These are phyloP conservation scores for Mycena galericulata DNA, from an alignment of 768 basidiomycete genomes.

Conservation along the genomic window DNA sequence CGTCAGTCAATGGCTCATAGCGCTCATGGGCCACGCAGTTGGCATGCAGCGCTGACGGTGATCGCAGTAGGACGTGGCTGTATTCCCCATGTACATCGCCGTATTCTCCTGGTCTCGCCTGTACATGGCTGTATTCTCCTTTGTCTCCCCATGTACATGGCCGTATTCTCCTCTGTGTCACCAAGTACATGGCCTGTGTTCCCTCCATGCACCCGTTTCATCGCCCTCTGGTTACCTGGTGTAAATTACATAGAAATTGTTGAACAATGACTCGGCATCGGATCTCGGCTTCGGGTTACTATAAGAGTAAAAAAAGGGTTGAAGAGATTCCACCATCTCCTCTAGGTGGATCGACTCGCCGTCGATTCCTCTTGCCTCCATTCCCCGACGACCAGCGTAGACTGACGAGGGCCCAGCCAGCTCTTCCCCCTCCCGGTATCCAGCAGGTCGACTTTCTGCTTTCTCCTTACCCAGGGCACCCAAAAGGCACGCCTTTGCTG, in stretches of 20 bases:
- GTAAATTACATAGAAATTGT: background rate
- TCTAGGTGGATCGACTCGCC: conserved; percentile 62
- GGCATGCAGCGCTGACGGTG: conserved; percentile 1
- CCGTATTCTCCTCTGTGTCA: too few species aligned
- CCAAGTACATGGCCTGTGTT: too few species aligned
- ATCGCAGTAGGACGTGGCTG: conserved; percentile 22
- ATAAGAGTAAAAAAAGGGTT: conserved; percentile 38
- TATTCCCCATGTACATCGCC: too few species aligned
- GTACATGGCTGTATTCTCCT: too few species aligned
- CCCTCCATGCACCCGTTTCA: too few species aligned
- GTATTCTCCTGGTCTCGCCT: too few species aligned
- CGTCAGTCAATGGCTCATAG: background rate
- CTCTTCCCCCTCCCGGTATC: conserved; percentile 29
- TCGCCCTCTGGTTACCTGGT: too few species aligned
- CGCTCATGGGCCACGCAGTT: conserved; percentile 10
- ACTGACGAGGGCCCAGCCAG: conserved; percentile 54
- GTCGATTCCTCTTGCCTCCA: conserved; percentile 55
- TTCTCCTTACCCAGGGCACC: conserved; percentile 45
- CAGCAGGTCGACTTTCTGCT: conserved; percentile 47
- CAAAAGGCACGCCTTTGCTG: conserved; percentile 96
- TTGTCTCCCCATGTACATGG: too few species aligned
- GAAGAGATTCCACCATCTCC: conserved; percentile 33
- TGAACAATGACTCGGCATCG: background rate
- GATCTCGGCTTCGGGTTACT: conserved; percentile 31
- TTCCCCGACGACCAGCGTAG: conserved; percentile 54